Base-by-base conservation (phyloP, 257 asterid species). In the Misopates orontium region DNA sequence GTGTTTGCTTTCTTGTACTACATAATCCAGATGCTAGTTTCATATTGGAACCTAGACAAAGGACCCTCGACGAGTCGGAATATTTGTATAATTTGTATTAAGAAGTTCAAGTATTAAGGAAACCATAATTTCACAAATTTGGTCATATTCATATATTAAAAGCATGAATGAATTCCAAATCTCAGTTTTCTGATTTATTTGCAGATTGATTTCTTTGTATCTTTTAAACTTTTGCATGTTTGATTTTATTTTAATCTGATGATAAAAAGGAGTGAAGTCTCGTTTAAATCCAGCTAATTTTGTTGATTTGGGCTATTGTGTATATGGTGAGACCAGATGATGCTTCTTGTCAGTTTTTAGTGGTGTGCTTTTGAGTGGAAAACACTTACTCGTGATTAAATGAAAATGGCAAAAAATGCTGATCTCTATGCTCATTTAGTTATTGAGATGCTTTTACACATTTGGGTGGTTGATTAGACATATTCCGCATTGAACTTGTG, bases 111-210 rank as follows among this genome's bases (percentile, higher is more conserved):
- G 56, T 53, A 41, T n/a, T 28, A 28, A 28, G 14, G 36, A 4
- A 63, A 12, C 19, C 7, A 12, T 53, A 16, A 53, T 4, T 61
- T 50, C 31, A 62, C 51, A 45, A 14, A 28, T 45, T 45, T 45
- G 51, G 17, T 16, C 18, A 13, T 44, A 1, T 44, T 44, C 42
- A 36, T 36, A 4, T 36, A 36, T 36, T 36, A 36, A 36, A 36
- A 9, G 42, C 10, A 36, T 9, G 11, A 3, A 36, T 3, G 1
- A 36, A 36, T 36, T 1, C 11, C 8, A 2, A 28, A 28, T 3
- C 54, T 32, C 42, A 56, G 14, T 71, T 22, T 40, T 44, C 14
- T 4, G 15, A 64, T 40, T 51, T 52, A 39, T 66, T 58, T 65
- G 23, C 11, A 6, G 24, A n/a, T 50, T 24, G 19, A 25, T 9